A percentile compares a stretch with the other conserved stretches of the same genome.
Evolutionary conservation across 2,329 filamentous ascomycete genomes (phyloP).

Genomic region (Colletotrichum paranaense): DNA sequence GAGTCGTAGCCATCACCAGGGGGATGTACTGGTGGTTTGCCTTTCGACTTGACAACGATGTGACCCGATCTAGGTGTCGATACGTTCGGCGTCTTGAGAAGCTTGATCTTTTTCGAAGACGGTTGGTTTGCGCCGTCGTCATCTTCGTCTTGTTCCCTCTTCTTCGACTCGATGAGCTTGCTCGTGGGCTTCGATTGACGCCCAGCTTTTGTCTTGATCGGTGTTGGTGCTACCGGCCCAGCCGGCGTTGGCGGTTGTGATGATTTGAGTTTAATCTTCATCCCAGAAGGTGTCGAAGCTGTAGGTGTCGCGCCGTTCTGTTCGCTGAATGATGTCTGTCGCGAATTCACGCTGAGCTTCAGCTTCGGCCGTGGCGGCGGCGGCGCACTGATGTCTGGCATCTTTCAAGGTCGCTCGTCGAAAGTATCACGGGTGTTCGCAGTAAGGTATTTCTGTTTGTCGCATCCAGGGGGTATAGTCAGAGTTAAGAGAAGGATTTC

Average conservation of each 20-base stretch:
- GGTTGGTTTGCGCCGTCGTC: slow-evolving; percentile 56
- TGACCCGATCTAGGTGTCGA: slow-evolving; percentile 42
- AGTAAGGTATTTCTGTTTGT: not conserved
- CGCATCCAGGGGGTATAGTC: not conserved
- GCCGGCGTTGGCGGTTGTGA: slow-evolving; percentile 53
- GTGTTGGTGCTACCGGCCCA: slow-evolving; percentile 40
- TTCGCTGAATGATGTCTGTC: slow-evolving; percentile 36
- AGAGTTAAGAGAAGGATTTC: not conserved
- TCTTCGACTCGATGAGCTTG: slow-evolving; percentile 68
- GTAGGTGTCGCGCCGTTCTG: slow-evolving; percentile 34
- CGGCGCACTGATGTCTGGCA: slow-evolving; percentile 36
- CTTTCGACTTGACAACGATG: slow-evolving; percentile 70
- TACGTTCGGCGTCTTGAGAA: slow-evolving; percentile 50
- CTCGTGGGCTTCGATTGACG: slow-evolving; percentile 69
- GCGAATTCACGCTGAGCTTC: slow-evolving; percentile 39
- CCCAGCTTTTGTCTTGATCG: slow-evolving; percentile 68
- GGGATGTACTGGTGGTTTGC: slow-evolving; percentile 75
- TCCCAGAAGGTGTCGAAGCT: slow-evolving; percentile 36
- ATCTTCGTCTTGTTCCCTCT: slow-evolving; percentile 68
- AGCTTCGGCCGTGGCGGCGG: slow-evolving; percentile 39
- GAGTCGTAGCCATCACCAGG: slow-evolving; percentile 95
- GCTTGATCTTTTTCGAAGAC: slow-evolving; percentile 64
- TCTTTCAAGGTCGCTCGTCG: not conserved
- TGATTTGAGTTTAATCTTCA: slow-evolving; percentile 54
- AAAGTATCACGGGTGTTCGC: not conserved